Evolutionary conservation across 495 filamentous ascomycete genomes (phyloP), one percentile per base, ranked within the genome.

Genomic region (Aspergillus biplanus): DNA sequence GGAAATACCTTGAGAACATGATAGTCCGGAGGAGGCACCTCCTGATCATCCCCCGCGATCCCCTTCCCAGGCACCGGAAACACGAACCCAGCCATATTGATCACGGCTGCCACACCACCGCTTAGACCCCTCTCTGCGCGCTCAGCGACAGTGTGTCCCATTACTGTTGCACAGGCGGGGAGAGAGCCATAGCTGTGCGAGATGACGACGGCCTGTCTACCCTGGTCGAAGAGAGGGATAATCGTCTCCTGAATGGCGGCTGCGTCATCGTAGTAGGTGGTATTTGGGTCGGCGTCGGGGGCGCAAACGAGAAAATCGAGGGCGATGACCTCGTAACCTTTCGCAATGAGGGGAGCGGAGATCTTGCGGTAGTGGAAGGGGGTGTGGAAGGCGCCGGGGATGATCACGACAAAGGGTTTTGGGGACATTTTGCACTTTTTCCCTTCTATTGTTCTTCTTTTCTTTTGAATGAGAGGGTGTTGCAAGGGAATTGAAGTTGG

Each of bases 331-430:
- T 66, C 60, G 27, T 65, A 62, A 1, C 63, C 63, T 32, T 65
- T 37, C n/a, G 47, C 47, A 32, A 34, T 62, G 11, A 59, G 55
- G 5, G 54, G 46, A 0, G 56, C 63, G 13, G 33, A 27, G 50
- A 65, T 65, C 46, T 61, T 65, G n/a, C 66, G 58, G 39, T 65
- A 62, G 33, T 65, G 63, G 58, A 65, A 31, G 9, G 63, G 66
- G 8, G 46, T 58, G 39, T 58, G 62, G 31, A 58, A 65, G n/a
- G 63, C 7, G 7, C 66, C 63, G 50, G 66, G 66, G 15, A 68
- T 59, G 12, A 68, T 59, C 13, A 68, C 59, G 15, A 68, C 56
- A 7, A 68, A 34, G 5, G 66, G 66, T 13, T 59, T 65, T 15
- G 58, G 58, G 5, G 65, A 54, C 32, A 34, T 34, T 11, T 18